These are phyloP conservation scores for Sphaerobolus stellatus DNA, from an alignment of 1,284 basidiomycete genomes.

Conservation along the genomic window DNA sequence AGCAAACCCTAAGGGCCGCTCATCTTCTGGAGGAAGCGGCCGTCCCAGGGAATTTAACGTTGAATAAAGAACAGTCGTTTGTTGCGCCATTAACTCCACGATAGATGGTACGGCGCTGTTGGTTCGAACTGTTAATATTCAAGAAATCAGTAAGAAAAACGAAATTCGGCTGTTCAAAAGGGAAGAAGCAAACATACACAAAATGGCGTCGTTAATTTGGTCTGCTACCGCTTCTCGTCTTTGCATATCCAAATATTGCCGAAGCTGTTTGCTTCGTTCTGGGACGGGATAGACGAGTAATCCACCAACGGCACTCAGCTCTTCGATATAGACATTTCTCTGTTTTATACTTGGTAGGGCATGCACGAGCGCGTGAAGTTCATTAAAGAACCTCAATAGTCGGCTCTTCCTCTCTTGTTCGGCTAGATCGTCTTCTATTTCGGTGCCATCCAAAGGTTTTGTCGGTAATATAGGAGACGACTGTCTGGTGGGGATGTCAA, in stretches of 20 bases:
- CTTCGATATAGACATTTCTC: constrained; percentile 58
- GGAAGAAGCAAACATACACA: constrained; percentile 51
- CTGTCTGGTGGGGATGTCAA: constrained; percentile 12
- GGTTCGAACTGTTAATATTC: background rate
- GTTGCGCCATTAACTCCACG: constrained; percentile 2
- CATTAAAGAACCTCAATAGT: constrained; percentile 36
- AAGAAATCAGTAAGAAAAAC: background rate
- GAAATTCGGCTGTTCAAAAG: constrained; percentile 6
- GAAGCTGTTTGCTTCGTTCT: constrained; percentile 60
- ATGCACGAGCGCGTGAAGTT: constrained; percentile 56
- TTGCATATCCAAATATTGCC: constrained; percentile 68
- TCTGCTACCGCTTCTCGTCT: constrained; percentile 78
- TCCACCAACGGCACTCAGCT: constrained; percentile 70
- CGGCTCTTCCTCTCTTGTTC: constrained; percentile 21
- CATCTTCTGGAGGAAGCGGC: constrained; percentile 1
- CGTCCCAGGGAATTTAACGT: constrained; percentile 2
- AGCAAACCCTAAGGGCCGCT: constrained; percentile 3
- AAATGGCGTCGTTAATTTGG: constrained; percentile 82
- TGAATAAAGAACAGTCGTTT: constrained; percentile 5
- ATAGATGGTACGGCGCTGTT: background rate
- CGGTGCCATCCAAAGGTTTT: no score
- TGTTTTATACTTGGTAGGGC: constrained; percentile 53
- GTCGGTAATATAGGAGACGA: no score
- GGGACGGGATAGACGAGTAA: constrained; percentile 76
- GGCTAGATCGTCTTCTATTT: constrained; percentile 16